Evolutionary conservation across 2,329 filamentous ascomycete genomes (phyloP), one percentile per base, ranked within the genome.

Genomic region (Pseudocercospora crystallina): DNA sequence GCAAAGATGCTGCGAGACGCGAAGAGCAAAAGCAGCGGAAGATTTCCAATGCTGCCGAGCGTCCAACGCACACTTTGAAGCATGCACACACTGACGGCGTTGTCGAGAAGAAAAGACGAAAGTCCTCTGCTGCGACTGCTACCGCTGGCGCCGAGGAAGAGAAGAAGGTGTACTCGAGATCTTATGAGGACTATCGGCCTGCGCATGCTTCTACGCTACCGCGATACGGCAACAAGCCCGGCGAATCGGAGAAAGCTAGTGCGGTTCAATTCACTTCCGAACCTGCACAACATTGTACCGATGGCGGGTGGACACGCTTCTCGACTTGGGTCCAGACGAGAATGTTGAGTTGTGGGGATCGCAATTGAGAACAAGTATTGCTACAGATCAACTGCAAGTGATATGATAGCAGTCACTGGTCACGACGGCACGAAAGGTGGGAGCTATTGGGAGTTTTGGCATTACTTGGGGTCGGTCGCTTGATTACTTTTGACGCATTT

Each of bases 311-410:
- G 79, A 70, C 80, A 51, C 69, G 76, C 17, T 81, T 82, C 61
- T 68, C 80, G 47, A 79, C 79, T 1, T 82, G 80, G 80, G 69
- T 80, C 53, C 74, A 76, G 61, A 82, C 79, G 30, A 71, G 79
- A 51, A 64, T 82, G 49, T 73, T 81, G 57, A 77, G 79, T 57
- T 71, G 80, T 51, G 69, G 71, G 2, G 49, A 47, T 9, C 50
- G 47, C 38, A 49, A 26, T 26, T 26, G 42, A 35, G 39, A 15
- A 17, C 45, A 14, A 49, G 32, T 13, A 15, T 36, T 31, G 45
- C 14, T 26, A 17, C 15, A 40, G 26, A 41, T 13, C 14, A 35
- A 35, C 20, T 14, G 13, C 13, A 20, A 13, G 10, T 10, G 10
- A 36, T 45, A 35, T 9, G 14, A 32, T n/a, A 17, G 43, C 33